Percentiles rank a stretch among this genome's conserved stretches.
These are phyloP conservation scores for Lathyrus oleraceus DNA, from an alignment of 306 rosid genomes.

Conservation along the genomic window DNA sequence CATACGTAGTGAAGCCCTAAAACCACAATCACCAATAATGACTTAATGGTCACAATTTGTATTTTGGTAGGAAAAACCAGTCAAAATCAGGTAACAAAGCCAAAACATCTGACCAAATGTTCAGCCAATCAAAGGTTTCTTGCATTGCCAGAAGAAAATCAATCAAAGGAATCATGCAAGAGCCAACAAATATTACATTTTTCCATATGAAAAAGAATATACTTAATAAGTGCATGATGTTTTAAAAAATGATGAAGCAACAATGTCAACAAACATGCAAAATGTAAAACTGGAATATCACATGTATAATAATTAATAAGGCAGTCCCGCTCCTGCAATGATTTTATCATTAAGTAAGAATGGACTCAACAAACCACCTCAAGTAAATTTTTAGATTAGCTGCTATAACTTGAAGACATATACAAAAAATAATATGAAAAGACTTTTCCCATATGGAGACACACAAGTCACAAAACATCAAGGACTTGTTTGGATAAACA, in stretches of 20 bases:
- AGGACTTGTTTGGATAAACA: too few species aligned
- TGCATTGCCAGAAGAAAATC: not conserved
- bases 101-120: not conserved
- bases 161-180: slow-evolving; percentile 7
- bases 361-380: too few species aligned
- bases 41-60: not conserved
- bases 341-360: too few species aligned
- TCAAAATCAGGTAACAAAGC: not conserved
- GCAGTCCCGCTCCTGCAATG: too few species aligned
- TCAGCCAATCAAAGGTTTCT: not conserved
- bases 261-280: not conserved
- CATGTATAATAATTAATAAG: too few species aligned
- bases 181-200: not conserved
- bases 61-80: not conserved
- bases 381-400: not conserved
- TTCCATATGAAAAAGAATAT: not conserved
- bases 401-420: slow-evolving; percentile 8
- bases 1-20: slow-evolving; percentile 89
- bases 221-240: not conserved
- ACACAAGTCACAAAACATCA: too few species aligned
- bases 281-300: not conserved
- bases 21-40: slow-evolving; percentile 28
- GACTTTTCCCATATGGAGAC: too few species aligned
- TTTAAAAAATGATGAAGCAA: not conserved
- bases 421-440: too few species aligned